Evolutionary conservation across 225 moss, liverwort and hornwort species (phyloP), one percentile per base, ranked within the genome.

Genomic region (Thuidium tamariscinum): DNA sequence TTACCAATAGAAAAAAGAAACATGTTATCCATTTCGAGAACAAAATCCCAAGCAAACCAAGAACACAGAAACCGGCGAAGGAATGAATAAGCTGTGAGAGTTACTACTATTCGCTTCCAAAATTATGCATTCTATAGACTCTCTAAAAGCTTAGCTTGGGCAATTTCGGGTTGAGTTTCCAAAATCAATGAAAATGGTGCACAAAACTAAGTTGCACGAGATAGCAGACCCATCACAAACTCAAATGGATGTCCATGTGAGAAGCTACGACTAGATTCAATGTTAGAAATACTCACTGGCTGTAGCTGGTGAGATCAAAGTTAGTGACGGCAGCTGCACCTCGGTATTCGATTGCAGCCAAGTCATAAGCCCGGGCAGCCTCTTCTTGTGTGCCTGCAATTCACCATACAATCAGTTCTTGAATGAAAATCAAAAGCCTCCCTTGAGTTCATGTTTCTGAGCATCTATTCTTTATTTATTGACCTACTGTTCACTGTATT

Each of bases 251-350:
- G 41, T 9, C 4, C 16, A 34, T 16, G 27, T 18, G 44, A 55
- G 39, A 34, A 73, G 77, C 46, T 54, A 59, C 5, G 13, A 12
- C 36, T 7, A 23, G 25, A 49, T 51, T 69, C n/a, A 48, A 49
- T 21, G 57, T 32, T 46, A 41, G 52, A 74, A 67, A 60, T 37
- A 86, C 89, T 88, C 68, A 89, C 89, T 88, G 71, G 88, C 69
- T 83, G 66, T 92, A 92, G 60, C 79, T 82, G 11, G 90, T 85
- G 82, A 90, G 85, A 77, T 90, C 92, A 37, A 92, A 92, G 76
- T 92, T 92, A 5, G 92, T 92, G 55, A 92, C 89, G n/a, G 90
- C 90, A 32, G 87, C 85, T 62, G 90, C 81, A 34, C 92, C 92
- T 49, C 92, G 90, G 79, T 85, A 87, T 51, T 89, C 85, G 22